Base-by-base conservation (phyloP, 495 filamentous ascomycete species). In the Penicillium longicatenatum region DNA sequence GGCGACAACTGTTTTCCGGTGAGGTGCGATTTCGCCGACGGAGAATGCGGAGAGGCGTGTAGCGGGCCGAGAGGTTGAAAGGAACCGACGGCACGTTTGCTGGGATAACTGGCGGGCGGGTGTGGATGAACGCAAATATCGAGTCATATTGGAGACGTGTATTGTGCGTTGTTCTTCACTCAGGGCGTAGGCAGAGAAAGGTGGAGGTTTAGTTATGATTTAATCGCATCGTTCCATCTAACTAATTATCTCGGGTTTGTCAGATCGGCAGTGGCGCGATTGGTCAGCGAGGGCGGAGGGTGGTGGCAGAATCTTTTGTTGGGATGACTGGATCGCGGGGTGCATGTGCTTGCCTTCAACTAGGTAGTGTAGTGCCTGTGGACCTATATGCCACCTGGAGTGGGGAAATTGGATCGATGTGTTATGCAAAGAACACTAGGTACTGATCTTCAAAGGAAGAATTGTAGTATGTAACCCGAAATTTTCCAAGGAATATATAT, bases 41-140 rank as follows among this genome's bases (percentile, higher is more conserved):
- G 67, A 63, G 37, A 66, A 69, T 74, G 73, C 68, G 65, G 75
- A 75, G 67, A 78, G 63, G 56, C 60, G 66, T 56, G 52, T 50
- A 37, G 58, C 52, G 26, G 68, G 60, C 47, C 61, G 63, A 37
- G 65, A 65, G n/a, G 68, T 63, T 19, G 72, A 72, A 56, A 70
- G 60, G 61, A 65, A 45, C 22, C 55, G 57, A 50, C 55, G 57
- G 50, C 55, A 55, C 44, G 52, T 50, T 24, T 55, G 62, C 26
- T 68, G 63, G 6, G 63, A 66, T 42, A 76, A 24, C 49, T 55
- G 65, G 14, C 68, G 67, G 12, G 55, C 57, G 21, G 59, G 57
- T 26, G 57, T 52, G 6, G 68, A 62, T 35, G 64, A 65, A 33
- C 72, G 20, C 0, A 69, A 39, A 17, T 70, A 54, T 49, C 65